Evolutionary conservation across 306 rosid genomes (phyloP).

Genomic region (Quercus rubra): DNA sequence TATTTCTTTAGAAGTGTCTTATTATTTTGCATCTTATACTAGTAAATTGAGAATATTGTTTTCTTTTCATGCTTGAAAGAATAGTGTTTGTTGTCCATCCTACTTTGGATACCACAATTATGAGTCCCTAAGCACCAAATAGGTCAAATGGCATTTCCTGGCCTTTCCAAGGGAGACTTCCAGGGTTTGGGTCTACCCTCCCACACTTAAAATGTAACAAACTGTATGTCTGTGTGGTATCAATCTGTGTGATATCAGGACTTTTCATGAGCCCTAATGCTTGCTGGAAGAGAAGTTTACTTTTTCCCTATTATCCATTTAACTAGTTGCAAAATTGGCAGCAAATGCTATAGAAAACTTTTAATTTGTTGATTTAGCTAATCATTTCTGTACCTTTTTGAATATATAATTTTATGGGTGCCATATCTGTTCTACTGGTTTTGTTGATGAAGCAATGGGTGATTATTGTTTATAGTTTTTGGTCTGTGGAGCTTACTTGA

Average conservation of each 20-base stretch:
- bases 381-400: background rate
- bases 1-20: background rate
- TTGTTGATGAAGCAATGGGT: background rate
- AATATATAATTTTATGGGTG: background rate
- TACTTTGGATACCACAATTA: background rate
- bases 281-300: background rate
- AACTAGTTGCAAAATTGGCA: background rate
- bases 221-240: too few species aligned
- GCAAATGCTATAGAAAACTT: background rate
- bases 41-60: background rate
- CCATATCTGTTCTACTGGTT: background rate
- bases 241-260: background rate
- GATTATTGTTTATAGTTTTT: background rate
- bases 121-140: too few species aligned
- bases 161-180: too few species aligned
- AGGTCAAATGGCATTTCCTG: too few species aligned
- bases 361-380: background rate
- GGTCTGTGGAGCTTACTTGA: background rate
- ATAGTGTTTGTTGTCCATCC: background rate
- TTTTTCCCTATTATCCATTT: background rate
- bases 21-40: background rate
- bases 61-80: background rate
- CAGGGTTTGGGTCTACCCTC: too few species aligned
- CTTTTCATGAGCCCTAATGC: background rate
- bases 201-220: too few species aligned